Evolutionary conservation across 164 flowering plant species (phyloP), one percentile per base, ranked within the genome.

Genomic region (Platanus orientalis): DNA sequence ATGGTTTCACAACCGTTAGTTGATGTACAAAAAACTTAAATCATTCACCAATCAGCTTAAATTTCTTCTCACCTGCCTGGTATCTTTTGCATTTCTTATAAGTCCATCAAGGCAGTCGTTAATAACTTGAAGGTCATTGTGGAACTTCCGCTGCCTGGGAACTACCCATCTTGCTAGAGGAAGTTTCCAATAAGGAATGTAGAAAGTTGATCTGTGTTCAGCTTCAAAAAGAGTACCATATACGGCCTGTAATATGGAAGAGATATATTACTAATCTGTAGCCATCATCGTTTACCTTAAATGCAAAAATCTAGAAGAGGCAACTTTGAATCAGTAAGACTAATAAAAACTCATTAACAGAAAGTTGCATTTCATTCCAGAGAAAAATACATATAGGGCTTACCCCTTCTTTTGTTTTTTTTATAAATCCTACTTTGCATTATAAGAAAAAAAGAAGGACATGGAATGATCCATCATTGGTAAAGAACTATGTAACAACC

Each of bases 141-240:
- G 88, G 75, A 94, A 94, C 76, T 91, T 94, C 55, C 90, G 69
- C 70, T 94, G 97, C 77, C 98, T 79, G 20, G 98, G 98, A 56
- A 94, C 92, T 42, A 94, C 50, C 96, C 95, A 89, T 65, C 76
- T 84, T 58, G 92, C 84, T 29, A 89, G 64, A 57, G 98, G 98
- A 66, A 94, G 45, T 70, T 94, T 94, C 97, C 97, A 91, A 48
- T 94, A 94, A 30, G 97, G 97, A 34, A 94, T 76, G 62, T 94
- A 94, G 83, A 94, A 94, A 21, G 98, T 94, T 13, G 97, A 94
- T 69, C 97, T 78, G 63, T 94, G 98, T 74, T 94, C 98, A 62
- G 97, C 97, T 80, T 94, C 96, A 74, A 85, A 94, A 69, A 91
- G 97, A 20, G 98, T 94, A 48, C 98, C 98, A 79, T 94, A 94